Conservation (phyloP, 129 eudicot genomes). For the Escallonia herrerae region DNA sequence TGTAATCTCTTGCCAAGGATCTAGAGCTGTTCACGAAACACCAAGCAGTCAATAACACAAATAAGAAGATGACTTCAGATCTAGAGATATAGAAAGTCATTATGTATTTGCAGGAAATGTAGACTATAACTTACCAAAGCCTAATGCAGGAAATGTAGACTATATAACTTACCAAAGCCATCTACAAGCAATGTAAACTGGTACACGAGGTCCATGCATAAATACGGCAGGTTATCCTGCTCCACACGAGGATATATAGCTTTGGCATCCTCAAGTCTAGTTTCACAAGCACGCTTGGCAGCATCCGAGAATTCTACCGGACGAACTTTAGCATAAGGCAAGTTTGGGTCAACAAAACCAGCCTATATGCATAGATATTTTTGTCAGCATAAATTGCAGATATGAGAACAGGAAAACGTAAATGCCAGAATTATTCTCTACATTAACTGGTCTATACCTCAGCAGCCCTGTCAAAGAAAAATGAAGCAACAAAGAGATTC, state of each 20-base stretch:
- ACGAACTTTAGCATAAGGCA: slow-evolving; percentile 61
- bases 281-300: slow-evolving; percentile 74
- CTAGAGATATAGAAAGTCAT: neutral
- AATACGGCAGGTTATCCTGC: slow-evolving; percentile 49
- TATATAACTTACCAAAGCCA: too few relatives aligned
- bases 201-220: slow-evolving; percentile 98
- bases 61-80: too few relatives aligned
- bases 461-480: slow-evolving; percentile 95
- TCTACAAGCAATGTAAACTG: slow-evolving; percentile 82
- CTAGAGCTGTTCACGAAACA: slow-evolving; percentile 46
- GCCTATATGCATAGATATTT: slow-evolving; percentile 37
- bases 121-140: slow-evolving; percentile 68
- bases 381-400: slow-evolving; percentile 7
- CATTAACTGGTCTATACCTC: slow-evolving; percentile 47
- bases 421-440: neutral
- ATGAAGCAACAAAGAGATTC: slow-evolving; percentile 92
- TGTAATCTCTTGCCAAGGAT: slow-evolving; percentile 69
- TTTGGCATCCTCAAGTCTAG: slow-evolving; percentile 53
- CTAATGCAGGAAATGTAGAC: too few relatives aligned
- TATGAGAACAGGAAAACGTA: neutral
- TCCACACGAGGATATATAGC: slow-evolving; percentile 54
- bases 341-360: slow-evolving; percentile 59
- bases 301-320: slow-evolving; percentile 72
- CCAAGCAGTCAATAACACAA: neutral
- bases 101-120: neutral